Evolutionary conservation across 2,329 filamentous ascomycete genomes (phyloP), one percentile per base, ranked within the genome.

Genomic region (Pseudopithomyces maydicus): DNA sequence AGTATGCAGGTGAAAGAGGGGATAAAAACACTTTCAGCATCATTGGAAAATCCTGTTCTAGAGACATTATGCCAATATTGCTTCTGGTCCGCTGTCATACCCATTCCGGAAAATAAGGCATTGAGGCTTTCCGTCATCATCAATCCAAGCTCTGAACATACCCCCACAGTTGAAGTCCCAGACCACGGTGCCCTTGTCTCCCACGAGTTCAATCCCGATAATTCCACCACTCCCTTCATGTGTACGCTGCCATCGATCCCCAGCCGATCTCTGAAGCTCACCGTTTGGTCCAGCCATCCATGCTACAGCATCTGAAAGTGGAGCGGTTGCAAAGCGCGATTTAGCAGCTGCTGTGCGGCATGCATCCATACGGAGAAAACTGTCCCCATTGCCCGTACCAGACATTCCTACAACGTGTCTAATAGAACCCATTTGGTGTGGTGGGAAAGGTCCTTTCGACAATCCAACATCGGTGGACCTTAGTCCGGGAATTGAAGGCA

Each of bases 301-400:
- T 0, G 79, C 80, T 8, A 94, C 72, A 0, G 91, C 89, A 1
- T 79, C 70, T 1, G 83, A 74, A 0, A 90, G 80, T 0, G 86
- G 73, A 64, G 77, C 53, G 0, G 69, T 58, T 1, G 79, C 77
- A 76, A 90, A 95, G 12, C 89, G 84, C 17, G 88, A 87, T 63
- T 93, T 88, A 0, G 91, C 86, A 1, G 86, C 89, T 0, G 88
- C 86, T 0, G 90, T 93, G 32, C 90, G 85, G 0, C 84, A 85
- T 1, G 92, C 92, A 14, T 82, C 84, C 2, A 86, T 79, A 3
- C 91, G 87, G 15, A 96, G 81, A 73, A 96, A 97, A 0, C 90
- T 91, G 75, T 97, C 92, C 0, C 93, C 92, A 66, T 97, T 96
- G 0, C 92, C 93, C 0, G 92, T 94, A 0, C 91, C 90, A 0